Conservation (phyloP, 495 filamentous ascomycete species). For the Podospora comata region DNA sequence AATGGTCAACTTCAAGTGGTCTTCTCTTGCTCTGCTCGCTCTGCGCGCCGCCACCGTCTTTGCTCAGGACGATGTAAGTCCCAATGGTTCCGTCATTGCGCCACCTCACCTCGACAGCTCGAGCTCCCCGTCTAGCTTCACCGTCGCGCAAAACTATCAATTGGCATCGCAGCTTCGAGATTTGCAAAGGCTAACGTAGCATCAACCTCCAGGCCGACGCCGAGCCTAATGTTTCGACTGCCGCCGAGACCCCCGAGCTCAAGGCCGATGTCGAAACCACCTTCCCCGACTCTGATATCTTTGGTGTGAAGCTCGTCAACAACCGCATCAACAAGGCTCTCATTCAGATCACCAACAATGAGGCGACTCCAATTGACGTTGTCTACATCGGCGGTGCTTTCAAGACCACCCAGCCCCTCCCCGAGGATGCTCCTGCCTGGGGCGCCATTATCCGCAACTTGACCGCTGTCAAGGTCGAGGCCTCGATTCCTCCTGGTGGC, state of each 20-base stretch:
- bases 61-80: conserved; percentile 60
- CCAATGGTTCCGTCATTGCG: conserved; percentile 13
- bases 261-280: conserved; percentile 70
- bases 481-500: conserved; percentile 74
- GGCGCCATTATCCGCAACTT: conserved; percentile 74
- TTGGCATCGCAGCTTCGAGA: not conserved
- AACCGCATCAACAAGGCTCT: conserved; percentile 80
- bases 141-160: not conserved
- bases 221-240: conserved; percentile 34
- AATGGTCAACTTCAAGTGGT: conserved; percentile 72
- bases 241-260: conserved; percentile 53
- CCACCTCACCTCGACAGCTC: not conserved
- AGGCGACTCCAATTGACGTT: conserved; percentile 70
- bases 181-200: not conserved
- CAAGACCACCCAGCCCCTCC: conserved; percentile 49
- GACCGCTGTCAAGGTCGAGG: conserved; percentile 68
- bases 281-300: conserved; percentile 87
- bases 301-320: conserved; percentile 94
- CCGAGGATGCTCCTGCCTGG: conserved; percentile 49
- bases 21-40: conserved; percentile 66
- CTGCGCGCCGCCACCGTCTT: conserved; percentile 64
- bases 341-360: conserved; percentile 78
- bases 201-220: conserved; percentile 15
- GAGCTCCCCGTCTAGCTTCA: not conserved
- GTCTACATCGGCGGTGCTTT: conserved; percentile 76